Conservation (phyloP, 2,329 filamentous ascomycete genomes). For the Alternaria tenuissima region DNA sequence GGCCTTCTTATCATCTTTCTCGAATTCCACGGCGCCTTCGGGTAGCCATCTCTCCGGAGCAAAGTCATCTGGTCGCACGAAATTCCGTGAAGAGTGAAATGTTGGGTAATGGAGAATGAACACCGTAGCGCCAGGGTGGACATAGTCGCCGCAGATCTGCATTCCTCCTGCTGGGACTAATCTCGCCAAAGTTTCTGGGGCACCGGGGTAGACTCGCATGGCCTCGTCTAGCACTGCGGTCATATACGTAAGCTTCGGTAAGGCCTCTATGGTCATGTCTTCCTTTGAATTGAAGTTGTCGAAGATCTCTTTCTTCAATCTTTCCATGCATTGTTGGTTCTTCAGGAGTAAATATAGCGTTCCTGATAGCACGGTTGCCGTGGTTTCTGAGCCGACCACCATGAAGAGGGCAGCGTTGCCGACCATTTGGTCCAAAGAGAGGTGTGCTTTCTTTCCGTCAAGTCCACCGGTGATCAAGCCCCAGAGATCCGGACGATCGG, state of each 20-base stretch:
- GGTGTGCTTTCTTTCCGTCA: conserved; percentile 8
- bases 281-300: conserved; percentile 9
- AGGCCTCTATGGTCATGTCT: conserved; percentile 8
- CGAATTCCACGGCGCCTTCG: conserved; percentile 6
- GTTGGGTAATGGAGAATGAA: conserved; percentile 10
- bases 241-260: conserved; percentile 9
- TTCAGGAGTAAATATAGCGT: conserved; percentile 1
- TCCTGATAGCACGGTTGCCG: conserved; percentile 4
- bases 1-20: conserved; percentile 8
- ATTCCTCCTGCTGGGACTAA: conserved; percentile 6
- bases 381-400: conserved; percentile 14
- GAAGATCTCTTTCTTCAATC: conserved; percentile 1
- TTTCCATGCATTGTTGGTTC: background rate
- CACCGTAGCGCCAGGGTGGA: background rate
- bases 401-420: conserved; percentile 13
- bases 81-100: conserved; percentile 8
- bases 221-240: conserved; percentile 13
- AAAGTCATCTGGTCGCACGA: conserved; percentile 3
- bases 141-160: conserved; percentile 6
- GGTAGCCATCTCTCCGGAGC: conserved; percentile 5
- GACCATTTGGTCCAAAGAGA: conserved; percentile 7
- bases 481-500: conserved; percentile 9
- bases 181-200: conserved; percentile 13
- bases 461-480: conserved; percentile 1
- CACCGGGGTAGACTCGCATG: conserved; percentile 11